Evolutionary conservation across 169 alveolate species (phyloP).

Genomic region (Blepharisma undulans): DNA sequence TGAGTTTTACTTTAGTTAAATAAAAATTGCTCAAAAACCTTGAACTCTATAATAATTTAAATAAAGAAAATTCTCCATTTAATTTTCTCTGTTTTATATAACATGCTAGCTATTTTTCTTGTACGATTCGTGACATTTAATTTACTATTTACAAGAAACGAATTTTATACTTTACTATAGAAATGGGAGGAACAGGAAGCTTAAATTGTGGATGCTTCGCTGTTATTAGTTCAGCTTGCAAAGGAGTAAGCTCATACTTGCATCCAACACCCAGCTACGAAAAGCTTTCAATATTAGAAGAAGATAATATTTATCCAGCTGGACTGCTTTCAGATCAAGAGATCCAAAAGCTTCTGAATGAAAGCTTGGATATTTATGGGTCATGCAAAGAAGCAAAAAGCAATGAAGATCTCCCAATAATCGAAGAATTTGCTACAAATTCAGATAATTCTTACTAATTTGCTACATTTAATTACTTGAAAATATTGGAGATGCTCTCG

Average conservation of each 20-base stretch:
- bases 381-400: not conserved
- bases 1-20: no score
- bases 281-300: not conserved
- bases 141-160: not conserved
- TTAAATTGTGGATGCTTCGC: not conserved
- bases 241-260: not conserved
- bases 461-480: not conserved
- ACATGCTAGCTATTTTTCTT: no score
- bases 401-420: not conserved
- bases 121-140: not conserved
- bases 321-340: slow-evolving; percentile 9
- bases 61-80: no score
- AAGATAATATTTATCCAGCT: not conserved
- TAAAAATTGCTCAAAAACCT: no score
- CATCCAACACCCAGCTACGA: not conserved
- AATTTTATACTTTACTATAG: not conserved
- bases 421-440: not conserved
- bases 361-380: not conserved
- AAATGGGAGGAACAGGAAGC: not conserved
- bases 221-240: not conserved
- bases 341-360: not conserved
- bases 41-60: no score
- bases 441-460: not conserved
- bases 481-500: not conserved
- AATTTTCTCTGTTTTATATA: no score